Percentiles rank a stretch among this genome's conserved stretches.
phyloP scores from a whole-genome alignment of 176 grass and related monocot genomes.

The Hsuehochloa calcarea region DNA sequence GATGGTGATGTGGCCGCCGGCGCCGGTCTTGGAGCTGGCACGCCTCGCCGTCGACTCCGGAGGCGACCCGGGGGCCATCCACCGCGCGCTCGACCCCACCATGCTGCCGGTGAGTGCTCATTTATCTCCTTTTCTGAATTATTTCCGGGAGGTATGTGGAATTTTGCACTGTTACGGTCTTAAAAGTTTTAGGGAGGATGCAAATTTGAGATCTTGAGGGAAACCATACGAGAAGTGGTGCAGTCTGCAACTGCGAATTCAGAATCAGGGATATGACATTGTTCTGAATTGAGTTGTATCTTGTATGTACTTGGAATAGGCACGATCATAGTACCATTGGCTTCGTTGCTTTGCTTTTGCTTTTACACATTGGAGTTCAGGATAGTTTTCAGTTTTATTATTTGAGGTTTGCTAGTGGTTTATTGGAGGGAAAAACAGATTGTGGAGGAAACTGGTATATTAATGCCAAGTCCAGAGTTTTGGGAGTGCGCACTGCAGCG shows the following conservation, averaged over 20 bases:
- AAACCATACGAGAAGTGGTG: background rate
- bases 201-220: background rate
- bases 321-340: background rate
- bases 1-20: constrained; percentile 92
- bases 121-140: background rate
- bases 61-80: constrained; percentile 69
- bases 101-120: constrained; percentile 53
- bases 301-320: background rate
- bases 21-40: constrained; percentile 76
- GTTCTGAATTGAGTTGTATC: background rate
- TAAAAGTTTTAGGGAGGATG: background rate
- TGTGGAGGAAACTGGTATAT: background rate
- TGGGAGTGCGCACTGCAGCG: background rate
- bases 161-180: background rate
- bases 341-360: background rate
- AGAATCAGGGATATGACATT: background rate
- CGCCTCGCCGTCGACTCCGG: constrained; percentile 74
- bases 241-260: background rate
- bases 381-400: background rate
- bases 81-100: constrained; percentile 69
- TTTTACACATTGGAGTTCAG: background rate
- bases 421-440: background rate
- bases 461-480: background rate
- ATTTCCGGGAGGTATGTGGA: background rate
- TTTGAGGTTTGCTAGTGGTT: background rate